Evolutionary conservation across 202 grass and related monocot genomes (phyloP).

Genomic region (Alloteropsis angusta): DNA sequence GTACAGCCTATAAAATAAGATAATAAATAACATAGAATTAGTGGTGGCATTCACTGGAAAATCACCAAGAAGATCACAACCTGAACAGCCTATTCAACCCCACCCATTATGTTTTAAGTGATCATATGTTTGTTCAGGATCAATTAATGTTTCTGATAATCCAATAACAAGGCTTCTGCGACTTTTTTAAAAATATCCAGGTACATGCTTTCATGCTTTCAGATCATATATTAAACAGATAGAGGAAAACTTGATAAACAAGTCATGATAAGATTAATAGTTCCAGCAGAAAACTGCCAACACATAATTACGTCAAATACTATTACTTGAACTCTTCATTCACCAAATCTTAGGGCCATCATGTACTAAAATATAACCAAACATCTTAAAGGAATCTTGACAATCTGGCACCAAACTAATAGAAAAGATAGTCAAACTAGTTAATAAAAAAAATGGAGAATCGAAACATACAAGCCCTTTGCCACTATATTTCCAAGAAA

Average conservation of each 20-base stretch:
- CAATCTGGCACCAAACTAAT: not conserved
- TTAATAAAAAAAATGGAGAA: not conserved
- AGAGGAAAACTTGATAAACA: not conserved
- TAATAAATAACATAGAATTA: not conserved
- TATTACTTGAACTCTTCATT: not conserved
- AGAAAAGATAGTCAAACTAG: not conserved
- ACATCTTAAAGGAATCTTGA: not conserved
- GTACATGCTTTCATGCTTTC: not conserved
- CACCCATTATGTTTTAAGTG: not conserved
- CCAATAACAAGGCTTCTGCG: not conserved
- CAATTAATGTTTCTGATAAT: not conserved
- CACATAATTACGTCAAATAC: not conserved
- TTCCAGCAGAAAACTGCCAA: not conserved
- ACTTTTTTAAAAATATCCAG: not conserved
- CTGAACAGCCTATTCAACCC: not conserved
- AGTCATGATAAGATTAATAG: not conserved
- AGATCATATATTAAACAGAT: not conserved
- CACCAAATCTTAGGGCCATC: not conserved
- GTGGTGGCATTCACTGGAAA: not conserved
- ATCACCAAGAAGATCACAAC: not conserved
- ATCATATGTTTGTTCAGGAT: not conserved
- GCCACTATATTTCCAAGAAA: not conserved
- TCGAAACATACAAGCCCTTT: not conserved
- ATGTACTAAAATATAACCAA: not conserved
- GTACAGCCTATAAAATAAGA: slow-evolving; percentile 50